These are phyloP conservation scores for Lasiosphaeris hirsuta DNA, from an alignment of 495 filamentous ascomycete species.

Conservation along the genomic window DNA sequence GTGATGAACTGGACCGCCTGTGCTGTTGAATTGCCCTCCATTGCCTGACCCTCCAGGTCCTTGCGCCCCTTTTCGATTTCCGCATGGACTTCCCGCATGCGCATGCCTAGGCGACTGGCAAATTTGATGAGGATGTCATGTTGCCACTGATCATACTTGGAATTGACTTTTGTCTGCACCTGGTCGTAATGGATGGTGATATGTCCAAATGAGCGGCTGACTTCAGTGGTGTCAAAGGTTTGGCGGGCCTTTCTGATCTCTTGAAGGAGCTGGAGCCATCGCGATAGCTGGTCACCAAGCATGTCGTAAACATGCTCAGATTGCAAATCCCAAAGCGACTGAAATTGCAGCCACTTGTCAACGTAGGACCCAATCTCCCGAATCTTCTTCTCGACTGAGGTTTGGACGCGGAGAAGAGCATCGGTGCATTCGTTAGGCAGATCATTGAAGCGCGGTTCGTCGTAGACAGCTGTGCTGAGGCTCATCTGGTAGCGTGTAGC, in stretches of 20 bases:
- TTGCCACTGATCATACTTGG: conserved; percentile 99
- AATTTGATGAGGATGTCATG: conserved; percentile 94
- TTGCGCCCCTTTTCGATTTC: conserved; percentile 84
- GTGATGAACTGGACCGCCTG: conserved; percentile 98
- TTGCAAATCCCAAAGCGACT: conserved; percentile 96
- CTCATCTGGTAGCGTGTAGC: conserved; percentile 93
- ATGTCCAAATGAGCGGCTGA: conserved; percentile 85
- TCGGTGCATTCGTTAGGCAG: conserved; percentile 78
- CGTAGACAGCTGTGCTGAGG: conserved; percentile 57
- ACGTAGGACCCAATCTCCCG: conserved; percentile 75
- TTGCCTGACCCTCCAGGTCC: conserved; percentile 83
- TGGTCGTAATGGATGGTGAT: conserved; percentile 96
- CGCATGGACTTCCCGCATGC: conserved; percentile 82
- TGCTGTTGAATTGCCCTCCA: conserved; percentile 89
- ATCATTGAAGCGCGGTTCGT: conserved; percentile 75
- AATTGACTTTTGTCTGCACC: conserved; percentile 95
- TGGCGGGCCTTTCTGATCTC: conserved; percentile 90
- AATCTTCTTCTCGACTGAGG: conserved; percentile 73
- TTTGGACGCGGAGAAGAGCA: conserved; percentile 74
- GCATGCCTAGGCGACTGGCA: conserved; percentile 79
- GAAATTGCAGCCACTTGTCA: conserved; percentile 97
- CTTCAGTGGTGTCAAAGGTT: conserved; percentile 94
- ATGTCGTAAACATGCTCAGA: conserved; percentile 90
- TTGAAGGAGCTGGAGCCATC: conserved; percentile 90
- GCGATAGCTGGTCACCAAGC: conserved; percentile 83